These are phyloP conservation scores for Phytophthora melonis DNA, from an alignment of 352 stramenopile genomes.

Conservation along the genomic window DNA sequence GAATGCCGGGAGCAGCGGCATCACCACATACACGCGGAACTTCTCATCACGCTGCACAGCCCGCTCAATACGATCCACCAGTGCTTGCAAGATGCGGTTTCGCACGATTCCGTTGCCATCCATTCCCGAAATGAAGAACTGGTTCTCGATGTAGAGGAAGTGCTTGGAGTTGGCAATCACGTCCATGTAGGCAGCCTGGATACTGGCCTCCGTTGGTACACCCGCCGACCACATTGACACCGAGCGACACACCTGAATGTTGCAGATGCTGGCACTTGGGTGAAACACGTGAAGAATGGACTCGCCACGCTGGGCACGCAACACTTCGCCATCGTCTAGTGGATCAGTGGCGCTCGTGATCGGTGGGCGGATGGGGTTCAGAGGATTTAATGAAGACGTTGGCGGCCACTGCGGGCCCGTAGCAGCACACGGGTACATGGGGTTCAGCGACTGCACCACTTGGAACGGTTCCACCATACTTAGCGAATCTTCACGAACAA, in stretches of 20 bases:
- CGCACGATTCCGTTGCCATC: slow-evolving; percentile 79
- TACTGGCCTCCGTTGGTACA: slow-evolving; percentile 82
- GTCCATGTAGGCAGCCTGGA: slow-evolving; percentile 87
- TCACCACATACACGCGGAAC: slow-evolving; percentile 89
- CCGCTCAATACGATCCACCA: slow-evolving; percentile 84
- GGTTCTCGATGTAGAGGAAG: slow-evolving; percentile 95
- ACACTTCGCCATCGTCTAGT: slow-evolving; percentile 59
- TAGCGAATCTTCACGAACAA: slow-evolving; percentile 68
- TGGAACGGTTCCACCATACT: slow-evolving; percentile 68
- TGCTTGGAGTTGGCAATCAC: slow-evolving; percentile 83
- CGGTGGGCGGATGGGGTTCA: slow-evolving; percentile 41
- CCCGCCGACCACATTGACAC: slow-evolving; percentile 91
- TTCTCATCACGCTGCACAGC: slow-evolving; percentile 75
- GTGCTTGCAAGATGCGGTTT: slow-evolving; percentile 85
- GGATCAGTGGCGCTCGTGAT: slow-evolving; percentile 23
- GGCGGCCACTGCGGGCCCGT: slow-evolving; percentile 41
- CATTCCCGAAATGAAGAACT: slow-evolving; percentile 93
- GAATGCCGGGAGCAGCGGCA: slow-evolving; percentile 86
- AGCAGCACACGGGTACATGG: slow-evolving; percentile 47
- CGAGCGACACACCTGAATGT: slow-evolving; percentile 85
- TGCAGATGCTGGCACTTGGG: slow-evolving; percentile 78
- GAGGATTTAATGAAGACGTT: slow-evolving; percentile 36
- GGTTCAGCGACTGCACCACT: slow-evolving; percentile 50
- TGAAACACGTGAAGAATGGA: slow-evolving; percentile 78
- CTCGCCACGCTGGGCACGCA: slow-evolving; percentile 66